These are phyloP conservation scores for Eutypella sp. DNA, from an alignment of 2,329 filamentous ascomycete species.

Conservation along the genomic window DNA sequence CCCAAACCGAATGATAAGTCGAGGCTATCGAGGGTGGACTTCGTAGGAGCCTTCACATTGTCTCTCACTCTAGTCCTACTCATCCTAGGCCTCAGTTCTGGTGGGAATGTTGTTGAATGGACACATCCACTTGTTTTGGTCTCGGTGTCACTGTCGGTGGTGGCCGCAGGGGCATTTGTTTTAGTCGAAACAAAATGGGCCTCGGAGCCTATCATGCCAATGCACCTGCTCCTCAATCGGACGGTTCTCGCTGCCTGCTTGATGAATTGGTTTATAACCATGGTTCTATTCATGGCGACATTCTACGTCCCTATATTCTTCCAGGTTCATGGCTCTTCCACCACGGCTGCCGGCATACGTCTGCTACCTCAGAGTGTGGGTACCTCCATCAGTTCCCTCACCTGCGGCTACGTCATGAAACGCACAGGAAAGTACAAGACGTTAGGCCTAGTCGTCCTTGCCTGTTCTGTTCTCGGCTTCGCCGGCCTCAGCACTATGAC, in stretches of 20 bases:
- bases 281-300: constrained; percentile 48
- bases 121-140: constrained; percentile 50
- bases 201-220: constrained; percentile 67
- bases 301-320: constrained; percentile 78
- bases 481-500: too few species aligned
- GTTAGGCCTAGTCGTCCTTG: too few species aligned
- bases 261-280: constrained; percentile 68
- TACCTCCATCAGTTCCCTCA: constrained; percentile 60
- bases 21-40: constrained; percentile 67
- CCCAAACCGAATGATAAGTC: too few species aligned
- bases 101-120: constrained; percentile 68
- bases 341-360: constrained; percentile 58
- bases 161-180: constrained; percentile 62
- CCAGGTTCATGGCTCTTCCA: constrained; percentile 62
- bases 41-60: constrained; percentile 63
- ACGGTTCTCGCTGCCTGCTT: constrained; percentile 63
- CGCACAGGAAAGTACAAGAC: constrained; percentile 66
- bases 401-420: constrained; percentile 62
- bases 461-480: too few species aligned
- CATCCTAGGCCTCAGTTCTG: constrained; percentile 66
- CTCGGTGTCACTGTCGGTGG: constrained; percentile 49
- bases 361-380: constrained; percentile 62
- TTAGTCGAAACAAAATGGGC: constrained; percentile 65
- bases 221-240: constrained; percentile 65
- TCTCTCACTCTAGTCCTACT: constrained; percentile 60